Base-by-base conservation (phyloP, 106 monocot species). In the Dendrobium chrysotoxum region DNA sequence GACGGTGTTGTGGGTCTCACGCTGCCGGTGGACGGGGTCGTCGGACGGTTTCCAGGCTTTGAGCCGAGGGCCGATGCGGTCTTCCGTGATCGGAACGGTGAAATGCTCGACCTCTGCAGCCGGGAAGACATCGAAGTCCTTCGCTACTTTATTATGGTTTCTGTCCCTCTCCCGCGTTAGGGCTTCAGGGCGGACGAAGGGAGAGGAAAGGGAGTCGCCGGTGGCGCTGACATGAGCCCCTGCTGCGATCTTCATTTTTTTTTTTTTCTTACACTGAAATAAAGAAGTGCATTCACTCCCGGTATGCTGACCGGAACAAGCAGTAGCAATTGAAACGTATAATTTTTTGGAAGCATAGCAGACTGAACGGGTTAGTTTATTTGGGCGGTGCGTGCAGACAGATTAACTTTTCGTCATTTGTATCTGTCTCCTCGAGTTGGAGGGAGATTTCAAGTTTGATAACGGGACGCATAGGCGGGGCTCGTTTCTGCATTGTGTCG, bases 71-170 rank as follows among this genome's bases (percentile, higher is more conserved):
- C 75, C 45, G 87, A 17, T 5, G 86, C 40, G 2, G 79, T 21
- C 57, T 80, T 83, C 55, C 91, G 77, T 23, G 91, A 98, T 71
- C 94, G 91, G 85, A 92, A 95, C 1, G 97, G 97, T 31, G 97
- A 98, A 77, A 92, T 88, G 87, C 92, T 98, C 84, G 97, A 89
- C 26, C 94, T 84, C 81, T 86, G 83, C 28, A 87, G 72, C 54
- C 75, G 86, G 45, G 88, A 85, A 31, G 92, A 78, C 92, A 87
- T 87, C 68, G 45, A 75, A 77, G 75, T 28, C 66, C 42, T 40
- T 10, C 15, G 4, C 6, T 9, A 31, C 12, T 39, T 26, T 17
- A n/a, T 13, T 39, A 66, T 11, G 44, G 65, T 38, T 15, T 58
- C 17, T 39, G 40, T 35, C 38, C 45, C 40, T 2, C 57, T 17